Evolutionary conservation across 2,329 filamentous ascomycete genomes (phyloP).

Genomic region (Alternaria gansuensis): DNA sequence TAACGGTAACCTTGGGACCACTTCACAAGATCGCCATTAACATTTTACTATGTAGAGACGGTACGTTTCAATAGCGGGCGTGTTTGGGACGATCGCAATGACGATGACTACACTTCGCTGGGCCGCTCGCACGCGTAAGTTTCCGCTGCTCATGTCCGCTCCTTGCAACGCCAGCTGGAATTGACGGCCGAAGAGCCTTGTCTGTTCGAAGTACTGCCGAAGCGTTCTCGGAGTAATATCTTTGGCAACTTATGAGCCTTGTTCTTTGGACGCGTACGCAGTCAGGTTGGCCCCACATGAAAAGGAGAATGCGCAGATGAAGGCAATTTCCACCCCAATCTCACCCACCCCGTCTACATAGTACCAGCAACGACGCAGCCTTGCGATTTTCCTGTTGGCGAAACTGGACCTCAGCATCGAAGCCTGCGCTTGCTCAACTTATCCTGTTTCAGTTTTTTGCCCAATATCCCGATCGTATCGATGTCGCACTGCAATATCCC

Average conservation of each 20-base stretch:
- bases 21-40: not conserved
- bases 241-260: constrained; percentile 2
- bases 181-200: constrained; percentile 4
- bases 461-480: constrained; percentile 4
- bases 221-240: not conserved
- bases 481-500: constrained; percentile 10
- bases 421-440: not conserved
- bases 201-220: constrained; percentile 5
- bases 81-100: constrained; percentile 2
- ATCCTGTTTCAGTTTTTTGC: not conserved
- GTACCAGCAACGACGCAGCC: constrained; percentile 1
- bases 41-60: not conserved
- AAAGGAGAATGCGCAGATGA: not conserved
- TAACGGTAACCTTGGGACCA: not conserved
- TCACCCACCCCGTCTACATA: not conserved
- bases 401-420: not conserved
- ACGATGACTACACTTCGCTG: not conserved
- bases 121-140: not conserved
- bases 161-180: constrained; percentile 7
- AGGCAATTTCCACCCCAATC: constrained; percentile 4
- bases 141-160: constrained; percentile 17
- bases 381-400: not conserved
- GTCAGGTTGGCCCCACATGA: not conserved
- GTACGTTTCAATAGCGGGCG: constrained; percentile 9
- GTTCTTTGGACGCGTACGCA: constrained; percentile 1